Percentiles rank a stretch among this genome's conserved stretches.
These are phyloP conservation scores for Chaetomium globosum DNA, from an alignment of 2,329 filamentous ascomycete species.

Conservation along the genomic window DNA sequence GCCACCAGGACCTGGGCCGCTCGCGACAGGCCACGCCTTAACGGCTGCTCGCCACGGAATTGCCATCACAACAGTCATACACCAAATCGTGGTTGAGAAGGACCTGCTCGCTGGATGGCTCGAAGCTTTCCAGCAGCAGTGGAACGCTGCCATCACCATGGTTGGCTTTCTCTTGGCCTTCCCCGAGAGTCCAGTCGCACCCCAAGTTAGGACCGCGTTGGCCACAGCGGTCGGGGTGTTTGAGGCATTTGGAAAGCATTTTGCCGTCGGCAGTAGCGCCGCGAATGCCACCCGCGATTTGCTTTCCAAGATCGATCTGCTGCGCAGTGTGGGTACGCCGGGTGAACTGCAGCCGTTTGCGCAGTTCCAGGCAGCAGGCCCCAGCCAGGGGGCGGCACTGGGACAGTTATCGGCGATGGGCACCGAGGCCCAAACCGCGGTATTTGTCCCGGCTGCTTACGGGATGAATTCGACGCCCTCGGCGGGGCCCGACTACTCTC, in stretches of 20 bases:
- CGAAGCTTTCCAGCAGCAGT: not conserved
- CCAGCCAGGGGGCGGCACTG: not conserved
- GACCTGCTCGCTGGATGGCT: not conserved
- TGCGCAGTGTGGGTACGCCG: not conserved
- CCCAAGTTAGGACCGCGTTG: not conserved
- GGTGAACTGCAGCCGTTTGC: not conserved
- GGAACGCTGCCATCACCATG: not conserved
- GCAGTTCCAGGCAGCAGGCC: not conserved
- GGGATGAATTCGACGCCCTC: not conserved
- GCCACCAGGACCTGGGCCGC: not conserved
- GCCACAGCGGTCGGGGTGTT: not conserved
- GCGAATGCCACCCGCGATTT: not conserved
- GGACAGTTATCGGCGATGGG: not conserved
- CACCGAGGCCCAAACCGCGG: not conserved
- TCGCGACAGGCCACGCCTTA: not conserved
- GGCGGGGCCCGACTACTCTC: not conserved
- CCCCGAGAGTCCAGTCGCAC: not conserved
- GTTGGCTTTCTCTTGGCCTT: not conserved
- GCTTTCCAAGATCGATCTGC: not conserved
- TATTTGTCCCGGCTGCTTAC: not conserved
- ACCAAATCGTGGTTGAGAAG: not conserved
- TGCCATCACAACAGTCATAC: not conserved
- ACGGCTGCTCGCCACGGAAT: not conserved
- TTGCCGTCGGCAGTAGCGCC: not conserved
- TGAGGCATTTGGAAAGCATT: not conserved